Evolutionary conservation across 371 early-diverging fungal genomes (phyloP), one percentile per base, ranked within the genome.

Genomic region (Syncephalastrum monosporum): DNA sequence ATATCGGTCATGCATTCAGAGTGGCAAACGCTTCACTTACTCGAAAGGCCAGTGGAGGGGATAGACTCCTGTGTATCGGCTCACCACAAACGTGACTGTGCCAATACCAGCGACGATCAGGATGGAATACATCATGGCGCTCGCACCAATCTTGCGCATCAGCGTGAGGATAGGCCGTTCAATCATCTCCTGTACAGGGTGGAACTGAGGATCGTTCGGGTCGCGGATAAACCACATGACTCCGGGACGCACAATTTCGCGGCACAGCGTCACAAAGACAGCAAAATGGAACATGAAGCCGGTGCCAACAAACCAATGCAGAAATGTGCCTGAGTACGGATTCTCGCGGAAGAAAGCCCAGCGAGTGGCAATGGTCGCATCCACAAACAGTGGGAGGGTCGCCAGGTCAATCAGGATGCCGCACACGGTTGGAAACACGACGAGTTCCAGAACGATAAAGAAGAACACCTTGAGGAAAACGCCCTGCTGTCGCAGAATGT

Each of bases 141-240:
- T 90, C 14, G 86, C 76, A 12, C 81, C 84, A 42, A 97, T 82
- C 68, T 93, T 95, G 58, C 84, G 79, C 48, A 93, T 65, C 64
- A 95, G 88, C 13, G 81, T 71, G 7, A 81, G 64, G 14, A 90
- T 69, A 17, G 92, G 88, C 8, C 89, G 81, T 56, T 95, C 93
- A 0, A 93, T 68, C 58, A 92, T 88, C 66, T 97, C 98, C 55
- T 88, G 87, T 53, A 97, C 88, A 2, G 97, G 95, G 59, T 93
- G 89, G 69, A 93, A 94, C 25, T 90, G 85, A 5, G 95, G 93
- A 66, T 97, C 97, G 53, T 92, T 92, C 3, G 98, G 97, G 58
- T 97, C 95, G 41, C 97, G 88, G 50, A 96, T 91, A 64, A 96
- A 96, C 95, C 96, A 96, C 82, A 96, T 84, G 21, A 96, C 93